These are phyloP conservation scores for Trifolium dubium DNA, from an alignment of 306 rosid species.

Conservation along the genomic window DNA sequence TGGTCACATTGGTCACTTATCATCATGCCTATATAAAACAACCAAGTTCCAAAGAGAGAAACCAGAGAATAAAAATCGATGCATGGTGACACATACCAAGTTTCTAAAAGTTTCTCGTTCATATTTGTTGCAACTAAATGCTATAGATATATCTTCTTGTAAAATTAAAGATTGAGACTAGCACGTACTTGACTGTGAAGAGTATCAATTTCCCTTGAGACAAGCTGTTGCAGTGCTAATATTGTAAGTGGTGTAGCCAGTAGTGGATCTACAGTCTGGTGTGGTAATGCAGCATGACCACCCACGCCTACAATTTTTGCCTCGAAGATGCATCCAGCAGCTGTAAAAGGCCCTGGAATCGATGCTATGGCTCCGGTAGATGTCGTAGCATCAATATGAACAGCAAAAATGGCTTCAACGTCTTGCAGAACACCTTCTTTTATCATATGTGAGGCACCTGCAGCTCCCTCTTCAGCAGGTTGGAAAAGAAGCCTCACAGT, in stretches of 20 bases:
- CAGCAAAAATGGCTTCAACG: slow-evolving; percentile 64
- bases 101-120: not conserved
- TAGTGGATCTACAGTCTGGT: slow-evolving; percentile 56
- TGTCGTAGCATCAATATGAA: slow-evolving; percentile 48
- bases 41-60: slow-evolving; percentile 27
- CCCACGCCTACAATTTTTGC: slow-evolving; percentile 63
- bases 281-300: slow-evolving; percentile 72
- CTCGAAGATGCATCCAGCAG: slow-evolving; percentile 64
- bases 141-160: slow-evolving; percentile 2
- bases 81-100: not conserved
- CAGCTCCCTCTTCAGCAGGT: slow-evolving; percentile 81
- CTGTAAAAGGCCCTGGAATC: slow-evolving; percentile 56
- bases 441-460: slow-evolving; percentile 64
- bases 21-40: not conserved
- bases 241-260: slow-evolving; percentile 71
- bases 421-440: slow-evolving; percentile 65
- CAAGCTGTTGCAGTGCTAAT: slow-evolving; percentile 70
- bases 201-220: slow-evolving; percentile 75
- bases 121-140: not conserved
- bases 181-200: slow-evolving; percentile 60
- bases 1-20: not conserved
- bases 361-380: slow-evolving; percentile 67
- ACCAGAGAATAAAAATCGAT: not conserved
- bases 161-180: slow-evolving; percentile 41
- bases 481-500: slow-evolving; percentile 73